Evolutionary conservation across 1,284 basidiomycete species (phyloP), one percentile per base, ranked within the genome.

Genomic region (Trichosporon sp.): DNA sequence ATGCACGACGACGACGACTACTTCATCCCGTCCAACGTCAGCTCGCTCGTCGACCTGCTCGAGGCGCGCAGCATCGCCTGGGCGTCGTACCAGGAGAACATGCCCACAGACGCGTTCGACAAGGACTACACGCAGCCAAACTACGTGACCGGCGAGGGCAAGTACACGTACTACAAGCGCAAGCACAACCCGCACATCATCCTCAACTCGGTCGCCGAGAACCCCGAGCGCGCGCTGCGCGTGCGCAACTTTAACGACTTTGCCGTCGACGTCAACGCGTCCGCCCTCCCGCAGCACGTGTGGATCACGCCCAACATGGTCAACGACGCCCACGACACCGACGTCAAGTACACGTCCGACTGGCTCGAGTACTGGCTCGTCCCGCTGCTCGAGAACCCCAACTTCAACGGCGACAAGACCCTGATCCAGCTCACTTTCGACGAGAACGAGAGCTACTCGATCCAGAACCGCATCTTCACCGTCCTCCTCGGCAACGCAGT

Each of bases 281-380:
- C 85, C 62, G 83, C 83, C 2, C 77, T 90, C 29, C 86, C 89
- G 8, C 88, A 89, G 74, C 89, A 88, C 87, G 77, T 82, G 32
- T 90, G 88, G 75, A 81, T 90, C 66, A 90, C 89, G 0, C 89
- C 89, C n/a, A 90, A 89, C 79, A 77, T 88, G 65, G 84, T 85
- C 32, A 83, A 86, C 78, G 87, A 89, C 74, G 87, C 83, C 0
- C 75, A 90, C 73, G 89, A 90, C 77, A 89, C 89, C 8, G 85
- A 84, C 29, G 80, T 88, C 74, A 84, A 83, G 63, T 88, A 86
- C 73, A 81, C 84, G 31, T 82, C 81, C 12, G 75, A 80, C 25
- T 90, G 86, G 86, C 79, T 88, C 32, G 73, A 80, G 53, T 88
- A 83, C 75, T 91, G 86, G 84, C 83, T 90, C 56, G 68, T 84